Evolutionary conservation across 2,329 filamentous ascomycete genomes (phyloP).

Genomic region (Botryotinia narcissicola): DNA sequence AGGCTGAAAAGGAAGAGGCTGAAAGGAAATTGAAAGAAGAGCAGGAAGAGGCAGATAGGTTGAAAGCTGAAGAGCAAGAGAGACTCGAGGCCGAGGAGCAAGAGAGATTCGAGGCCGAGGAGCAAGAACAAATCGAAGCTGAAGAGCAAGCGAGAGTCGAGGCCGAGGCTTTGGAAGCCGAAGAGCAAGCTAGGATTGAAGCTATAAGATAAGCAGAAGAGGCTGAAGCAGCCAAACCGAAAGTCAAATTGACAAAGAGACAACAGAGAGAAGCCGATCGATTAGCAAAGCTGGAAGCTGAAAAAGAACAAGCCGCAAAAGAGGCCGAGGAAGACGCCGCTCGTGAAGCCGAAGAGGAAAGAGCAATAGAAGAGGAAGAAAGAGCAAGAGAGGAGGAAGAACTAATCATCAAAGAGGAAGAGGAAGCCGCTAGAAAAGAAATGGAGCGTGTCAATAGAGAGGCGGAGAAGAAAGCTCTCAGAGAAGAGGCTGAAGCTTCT

Average conservation of each 20-base stretch:
- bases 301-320: slow-evolving; percentile 38
- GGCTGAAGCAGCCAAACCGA: slow-evolving; percentile 38
- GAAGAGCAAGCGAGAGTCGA: slow-evolving; percentile 49
- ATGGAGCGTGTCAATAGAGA: slow-evolving; percentile 39
- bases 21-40: slow-evolving; percentile 39
- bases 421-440: slow-evolving; percentile 42
- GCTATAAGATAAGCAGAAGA: slow-evolving; percentile 31
- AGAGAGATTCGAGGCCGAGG: slow-evolving; percentile 48
- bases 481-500: slow-evolving; percentile 38
- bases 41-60: slow-evolving; percentile 32
- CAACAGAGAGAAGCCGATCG: slow-evolving; percentile 35
- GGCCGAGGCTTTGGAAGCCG: slow-evolving; percentile 51
- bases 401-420: slow-evolving; percentile 40
- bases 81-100: slow-evolving; percentile 34
- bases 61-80: slow-evolving; percentile 33
- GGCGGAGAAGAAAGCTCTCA: slow-evolving; percentile 41
- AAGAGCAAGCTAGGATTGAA: slow-evolving; percentile 42
- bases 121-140: slow-evolving; percentile 34
- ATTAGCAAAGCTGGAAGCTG: slow-evolving; percentile 36
- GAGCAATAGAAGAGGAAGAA: slow-evolving; percentile 44
- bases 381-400: slow-evolving; percentile 41
- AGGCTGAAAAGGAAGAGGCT: slow-evolving; percentile 50
- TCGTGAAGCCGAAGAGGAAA: slow-evolving; percentile 39
- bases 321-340: slow-evolving; percentile 40
- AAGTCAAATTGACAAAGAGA: slow-evolving; percentile 38